Evolutionary conservation across 257 asterid genomes (phyloP).

Genomic region (Solanum raphanifolium): DNA sequence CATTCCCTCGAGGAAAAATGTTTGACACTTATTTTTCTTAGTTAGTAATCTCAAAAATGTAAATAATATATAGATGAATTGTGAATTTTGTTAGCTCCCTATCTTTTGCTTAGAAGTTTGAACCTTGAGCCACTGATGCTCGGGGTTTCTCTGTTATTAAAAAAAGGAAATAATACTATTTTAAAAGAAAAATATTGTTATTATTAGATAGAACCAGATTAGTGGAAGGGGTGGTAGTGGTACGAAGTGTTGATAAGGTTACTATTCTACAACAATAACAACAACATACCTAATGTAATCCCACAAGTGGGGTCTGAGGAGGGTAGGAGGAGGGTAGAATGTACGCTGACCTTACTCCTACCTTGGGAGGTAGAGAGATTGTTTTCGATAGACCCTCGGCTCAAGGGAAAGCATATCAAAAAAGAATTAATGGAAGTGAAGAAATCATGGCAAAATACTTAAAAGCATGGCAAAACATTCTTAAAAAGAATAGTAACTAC

Average conservation of each 20-base stretch:
- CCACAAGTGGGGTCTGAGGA: background rate
- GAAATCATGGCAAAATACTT: background rate
- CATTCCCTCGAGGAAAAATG: background rate
- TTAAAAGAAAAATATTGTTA: background rate
- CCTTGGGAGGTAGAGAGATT: background rate
- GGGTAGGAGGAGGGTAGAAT: background rate
- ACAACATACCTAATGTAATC: background rate
- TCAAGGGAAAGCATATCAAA: background rate
- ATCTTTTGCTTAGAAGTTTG: background rate
- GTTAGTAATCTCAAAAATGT: background rate
- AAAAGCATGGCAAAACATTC: background rate
- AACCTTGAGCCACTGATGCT: background rate
- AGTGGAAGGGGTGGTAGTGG: background rate
- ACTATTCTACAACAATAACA: background rate
- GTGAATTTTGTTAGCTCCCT: background rate
- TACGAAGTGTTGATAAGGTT: background rate
- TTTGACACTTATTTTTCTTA: background rate
- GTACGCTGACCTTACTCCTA: background rate
- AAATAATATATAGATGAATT: background rate
- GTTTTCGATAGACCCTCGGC: background rate
- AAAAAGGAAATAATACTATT: background rate
- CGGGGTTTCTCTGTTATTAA: background rate
- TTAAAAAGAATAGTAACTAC: background rate
- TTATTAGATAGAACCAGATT: background rate
- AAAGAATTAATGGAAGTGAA: background rate